These are phyloP conservation scores for Trichosporon coremiiforme DNA, from an alignment of 1,284 basidiomycete species.

Conservation along the genomic window DNA sequence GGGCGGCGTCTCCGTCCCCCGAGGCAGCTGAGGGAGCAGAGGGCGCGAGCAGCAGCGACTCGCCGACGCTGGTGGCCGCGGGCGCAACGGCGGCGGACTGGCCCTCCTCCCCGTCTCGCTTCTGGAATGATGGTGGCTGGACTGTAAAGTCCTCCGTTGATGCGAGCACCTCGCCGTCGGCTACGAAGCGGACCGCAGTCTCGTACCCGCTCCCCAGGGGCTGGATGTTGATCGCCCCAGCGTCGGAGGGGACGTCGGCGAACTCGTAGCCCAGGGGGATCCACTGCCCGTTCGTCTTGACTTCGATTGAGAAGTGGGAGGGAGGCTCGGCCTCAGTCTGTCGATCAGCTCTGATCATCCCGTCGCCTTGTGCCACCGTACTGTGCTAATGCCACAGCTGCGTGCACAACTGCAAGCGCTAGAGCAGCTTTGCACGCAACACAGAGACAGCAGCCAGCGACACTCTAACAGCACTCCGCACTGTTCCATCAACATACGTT, in stretches of 20 bases:
- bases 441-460: too few relatives aligned
- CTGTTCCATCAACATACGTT: neutral
- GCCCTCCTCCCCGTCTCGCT: neutral
- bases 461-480: neutral
- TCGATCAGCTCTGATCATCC: neutral
- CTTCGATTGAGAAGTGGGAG: constrained; percentile 6
- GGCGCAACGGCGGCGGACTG: neutral
- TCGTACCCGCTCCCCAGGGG: constrained; percentile 14
- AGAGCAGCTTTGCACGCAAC: too few relatives aligned
- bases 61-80: constrained; percentile 2
- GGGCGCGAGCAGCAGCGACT: neutral
- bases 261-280: constrained; percentile 10
- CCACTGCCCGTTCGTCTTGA: constrained; percentile 7
- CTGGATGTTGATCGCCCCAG: constrained; percentile 11
- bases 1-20: neutral
- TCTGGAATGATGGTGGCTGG: neutral
- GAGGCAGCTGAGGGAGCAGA: neutral
- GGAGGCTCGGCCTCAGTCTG: neutral
- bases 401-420: too few relatives aligned
- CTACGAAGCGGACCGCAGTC: constrained; percentile 11
- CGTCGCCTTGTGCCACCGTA: too few relatives aligned
- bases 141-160: neutral
- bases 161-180: constrained; percentile 2
- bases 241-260: neutral
- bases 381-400: too few relatives aligned